Evolutionary conservation across 305 asterid genomes (phyloP).

Genomic region (Solanum chacoense): DNA sequence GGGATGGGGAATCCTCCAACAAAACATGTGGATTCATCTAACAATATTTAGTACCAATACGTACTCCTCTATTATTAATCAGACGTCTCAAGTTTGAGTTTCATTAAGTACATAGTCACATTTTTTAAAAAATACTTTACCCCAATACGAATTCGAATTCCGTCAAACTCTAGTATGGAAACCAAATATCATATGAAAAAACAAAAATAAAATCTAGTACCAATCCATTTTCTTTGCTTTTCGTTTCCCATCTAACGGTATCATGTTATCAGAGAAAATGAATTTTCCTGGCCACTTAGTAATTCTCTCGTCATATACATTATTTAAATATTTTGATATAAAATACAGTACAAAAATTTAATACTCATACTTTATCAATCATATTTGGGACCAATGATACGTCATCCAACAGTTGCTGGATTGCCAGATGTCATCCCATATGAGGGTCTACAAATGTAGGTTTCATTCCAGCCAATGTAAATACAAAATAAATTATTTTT

Average conservation of each 20-base stretch:
- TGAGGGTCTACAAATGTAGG: background rate
- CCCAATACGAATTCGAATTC: fast-evolving
- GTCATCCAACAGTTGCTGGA: background rate
- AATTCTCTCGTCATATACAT: too few relatives aligned
- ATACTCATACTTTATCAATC: background rate
- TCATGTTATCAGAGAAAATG: background rate
- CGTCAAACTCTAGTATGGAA: too few relatives aligned
- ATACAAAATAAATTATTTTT: background rate
- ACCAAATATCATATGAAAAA: too few relatives aligned
- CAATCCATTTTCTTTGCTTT: background rate
- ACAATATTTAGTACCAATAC: background rate
- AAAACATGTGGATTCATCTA: background rate
- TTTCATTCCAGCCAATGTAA: background rate
- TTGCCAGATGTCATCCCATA: background rate
- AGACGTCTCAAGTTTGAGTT: background rate
- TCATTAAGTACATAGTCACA: fast-evolving
- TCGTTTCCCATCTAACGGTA: background rate
- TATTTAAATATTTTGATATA: background rate
- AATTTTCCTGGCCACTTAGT: background rate
- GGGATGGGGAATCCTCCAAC: background rate
- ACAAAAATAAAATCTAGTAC: background rate
- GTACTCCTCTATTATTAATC: background rate
- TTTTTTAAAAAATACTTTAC: fast-evolving
- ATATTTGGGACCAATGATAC: background rate
- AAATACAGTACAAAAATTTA: background rate